Evolutionary conservation across 2,329 filamentous ascomycete genomes (phyloP).

Genomic region (Aspergillus latus): DNA sequence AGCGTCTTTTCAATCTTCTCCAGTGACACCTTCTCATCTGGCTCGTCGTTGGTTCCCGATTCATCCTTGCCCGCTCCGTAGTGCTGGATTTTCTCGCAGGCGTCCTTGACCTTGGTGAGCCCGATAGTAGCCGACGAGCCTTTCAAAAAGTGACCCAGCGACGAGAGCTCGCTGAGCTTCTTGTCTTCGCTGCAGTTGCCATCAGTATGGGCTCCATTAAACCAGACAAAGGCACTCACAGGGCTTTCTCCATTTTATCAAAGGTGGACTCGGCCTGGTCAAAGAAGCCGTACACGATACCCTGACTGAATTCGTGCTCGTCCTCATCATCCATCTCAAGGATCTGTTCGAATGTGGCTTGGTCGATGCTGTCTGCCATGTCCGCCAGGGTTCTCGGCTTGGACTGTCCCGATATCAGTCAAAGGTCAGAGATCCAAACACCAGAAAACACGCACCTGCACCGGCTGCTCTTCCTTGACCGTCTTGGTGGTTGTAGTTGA

Average conservation of each 20-base stretch:
- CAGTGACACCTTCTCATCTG: constrained; percentile 67
- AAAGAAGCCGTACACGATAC: constrained; percentile 90
- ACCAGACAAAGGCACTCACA: constrained; percentile 63
- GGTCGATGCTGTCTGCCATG: constrained; percentile 75
- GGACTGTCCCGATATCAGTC: constrained; percentile 32
- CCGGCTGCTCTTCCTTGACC: constrained; percentile 25
- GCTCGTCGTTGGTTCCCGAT: constrained; percentile 66
- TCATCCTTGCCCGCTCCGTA: constrained; percentile 81
- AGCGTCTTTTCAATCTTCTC: constrained; percentile 70
- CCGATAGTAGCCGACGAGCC: constrained; percentile 94
- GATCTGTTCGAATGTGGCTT: constrained; percentile 84
- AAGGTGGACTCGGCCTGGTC: constrained; percentile 88
- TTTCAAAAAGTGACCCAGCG: constrained; percentile 93
- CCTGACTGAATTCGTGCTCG: constrained; percentile 81
- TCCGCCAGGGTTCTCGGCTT: constrained; percentile 54
- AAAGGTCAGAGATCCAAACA: background rate
- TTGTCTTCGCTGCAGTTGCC: constrained; percentile 57
- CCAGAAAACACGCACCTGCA: constrained; percentile 8
- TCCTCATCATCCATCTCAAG: constrained; percentile 97
- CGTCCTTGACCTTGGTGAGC: constrained; percentile 84
- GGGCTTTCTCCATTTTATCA: constrained; percentile 71
- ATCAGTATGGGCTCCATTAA: background rate
- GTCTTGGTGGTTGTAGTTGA: constrained; percentile 25
- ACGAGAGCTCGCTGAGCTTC: constrained; percentile 73
- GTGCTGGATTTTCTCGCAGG: constrained; percentile 95